A percentile compares a stretch with the other conserved stretches of the same genome.
phyloP scores from a whole-genome alignment of 2,329 filamentous ascomycete species.

The Epichloe aotearoae region DNA sequence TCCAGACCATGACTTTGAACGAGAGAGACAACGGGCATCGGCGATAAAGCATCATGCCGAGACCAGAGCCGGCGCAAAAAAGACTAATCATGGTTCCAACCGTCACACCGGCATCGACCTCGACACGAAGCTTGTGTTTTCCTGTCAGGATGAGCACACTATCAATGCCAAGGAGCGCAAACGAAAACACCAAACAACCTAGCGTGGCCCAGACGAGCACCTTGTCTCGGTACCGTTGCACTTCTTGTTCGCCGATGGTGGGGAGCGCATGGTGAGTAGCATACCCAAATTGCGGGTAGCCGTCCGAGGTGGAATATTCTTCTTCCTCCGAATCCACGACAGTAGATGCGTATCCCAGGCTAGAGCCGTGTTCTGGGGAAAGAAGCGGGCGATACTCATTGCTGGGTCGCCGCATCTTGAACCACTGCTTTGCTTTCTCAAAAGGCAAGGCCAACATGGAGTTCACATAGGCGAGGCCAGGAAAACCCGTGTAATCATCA shows the following conservation, averaged over 20 bases:
- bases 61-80: conserved; percentile 46
- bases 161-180: conserved; percentile 51
- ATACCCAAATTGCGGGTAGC: conserved; percentile 37
- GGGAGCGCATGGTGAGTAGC: conserved; percentile 41
- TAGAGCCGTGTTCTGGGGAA: conserved; percentile 4
- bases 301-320: conserved; percentile 40
- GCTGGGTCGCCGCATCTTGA: conserved; percentile 18
- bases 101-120: conserved; percentile 61
- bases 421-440: conserved; percentile 38
- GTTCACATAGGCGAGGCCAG: conserved; percentile 49
- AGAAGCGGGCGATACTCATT: conserved; percentile 14
- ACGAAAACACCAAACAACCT: conserved; percentile 43
- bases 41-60: conserved; percentile 45
- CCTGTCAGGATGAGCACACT: conserved; percentile 55
- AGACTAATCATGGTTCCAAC: conserved; percentile 56
- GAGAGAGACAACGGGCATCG: conserved; percentile 28
- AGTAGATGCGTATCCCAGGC: conserved; percentile 19
- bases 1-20: conserved; percentile 29
- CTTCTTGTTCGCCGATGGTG: conserved; percentile 36
- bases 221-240: conserved; percentile 37
- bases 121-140: conserved; percentile 50
- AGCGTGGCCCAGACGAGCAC: conserved; percentile 41
- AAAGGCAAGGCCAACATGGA: conserved; percentile 36
- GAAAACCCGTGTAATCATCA: conserved; percentile 44
- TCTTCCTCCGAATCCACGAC: conserved; percentile 28